These are phyloP conservation scores for Phytophthora chlamydospora DNA, from an alignment of 352 stramenopile genomes.

Conservation along the genomic window DNA sequence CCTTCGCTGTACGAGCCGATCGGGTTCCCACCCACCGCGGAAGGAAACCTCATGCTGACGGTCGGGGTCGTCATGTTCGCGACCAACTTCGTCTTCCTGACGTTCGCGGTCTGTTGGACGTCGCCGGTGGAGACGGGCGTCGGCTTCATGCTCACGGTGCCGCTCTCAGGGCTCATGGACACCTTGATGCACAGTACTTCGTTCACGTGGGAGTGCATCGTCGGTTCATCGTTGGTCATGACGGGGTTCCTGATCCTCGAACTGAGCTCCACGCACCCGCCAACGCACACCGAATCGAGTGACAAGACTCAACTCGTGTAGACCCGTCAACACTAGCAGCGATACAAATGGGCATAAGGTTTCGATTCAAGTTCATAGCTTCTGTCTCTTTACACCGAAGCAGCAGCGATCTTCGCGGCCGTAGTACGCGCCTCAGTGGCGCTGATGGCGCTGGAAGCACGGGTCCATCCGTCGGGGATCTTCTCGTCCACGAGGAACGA, in stretches of 20 bases:
- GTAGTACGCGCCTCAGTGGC: slow-evolving; percentile 32
- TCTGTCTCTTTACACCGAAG: slow-evolving; percentile 20
- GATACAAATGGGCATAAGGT: too few species aligned
- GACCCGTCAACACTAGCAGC: too few species aligned
- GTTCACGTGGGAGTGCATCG: slow-evolving; percentile 55
- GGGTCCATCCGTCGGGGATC: slow-evolving; percentile 36
- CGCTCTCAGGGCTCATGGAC: slow-evolving; percentile 50
- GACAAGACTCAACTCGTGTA: too few species aligned
- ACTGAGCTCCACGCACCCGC: slow-evolving; percentile 9
- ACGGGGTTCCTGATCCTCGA: slow-evolving; percentile 52
- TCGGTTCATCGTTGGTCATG: slow-evolving; percentile 55
- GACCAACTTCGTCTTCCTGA: slow-evolving; percentile 49
- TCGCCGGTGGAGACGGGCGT: slow-evolving; percentile 62
- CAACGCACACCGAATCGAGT: not conserved
- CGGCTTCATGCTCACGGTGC: slow-evolving; percentile 66
- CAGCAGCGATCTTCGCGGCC: slow-evolving; percentile 36
- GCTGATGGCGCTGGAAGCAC: slow-evolving; percentile 31
- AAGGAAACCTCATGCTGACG: slow-evolving; percentile 40
- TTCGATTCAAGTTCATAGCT: not conserved
- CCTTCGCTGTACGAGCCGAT: slow-evolving; percentile 48
- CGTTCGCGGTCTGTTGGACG: slow-evolving; percentile 55
- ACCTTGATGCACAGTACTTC: slow-evolving; percentile 43
- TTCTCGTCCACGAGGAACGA: slow-evolving; percentile 50
- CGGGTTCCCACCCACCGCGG: slow-evolving; percentile 36
- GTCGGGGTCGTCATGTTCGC: slow-evolving; percentile 40